Base-by-base conservation (phyloP, 2,329 filamentous ascomycete species). In the Phialophora macrospora region DNA sequence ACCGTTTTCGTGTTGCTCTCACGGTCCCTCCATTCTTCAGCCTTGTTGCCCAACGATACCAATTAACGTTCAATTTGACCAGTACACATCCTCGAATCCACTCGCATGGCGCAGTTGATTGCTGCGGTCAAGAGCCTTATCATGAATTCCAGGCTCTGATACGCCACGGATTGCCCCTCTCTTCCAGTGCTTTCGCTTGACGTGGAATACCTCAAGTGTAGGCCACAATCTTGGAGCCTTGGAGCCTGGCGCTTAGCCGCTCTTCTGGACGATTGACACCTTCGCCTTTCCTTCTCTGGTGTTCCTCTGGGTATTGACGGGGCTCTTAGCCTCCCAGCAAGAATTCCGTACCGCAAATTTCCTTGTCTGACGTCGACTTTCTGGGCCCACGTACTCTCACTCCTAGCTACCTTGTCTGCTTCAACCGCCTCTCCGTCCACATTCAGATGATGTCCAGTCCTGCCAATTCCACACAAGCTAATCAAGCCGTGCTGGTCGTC, bases 181-280 rank as follows among this genome's bases (percentile, higher is more conserved):
- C 14, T 11, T 12, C 4, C 14, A 14, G 22, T 51, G 48, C 26
- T 51, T 51, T 28, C 17, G 11, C 24, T 22, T 17, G 48, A 24
- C 24, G 20, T 26, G 1, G 48, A 51, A 17, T 28, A 26, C 26
- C 11, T 49, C 8, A 17, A 51, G 14, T 51, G 11, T 28, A 51
- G 48, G 48, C 48, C 48, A 51, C 48, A 51, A 28, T 3, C 4
- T 48, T 48, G 46, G 46, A 20, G 46, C 20, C 20, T 51, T 51
- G 48, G 48, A 22, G 48, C 48, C 48, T 51, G 22, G 48, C 48
- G 24, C 48, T 51, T 51, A 28, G 20, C 24, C 48, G 22, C 48
- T 26, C 20, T 22, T 12, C 26, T 51, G 9, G 22, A 2, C 20
- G 8, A 26, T 17, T 51, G 20, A 24, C 48, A 17, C 7, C 48